Conservation (phyloP, 23 red algal species). For the Gracilaria gracilis region DNA sequence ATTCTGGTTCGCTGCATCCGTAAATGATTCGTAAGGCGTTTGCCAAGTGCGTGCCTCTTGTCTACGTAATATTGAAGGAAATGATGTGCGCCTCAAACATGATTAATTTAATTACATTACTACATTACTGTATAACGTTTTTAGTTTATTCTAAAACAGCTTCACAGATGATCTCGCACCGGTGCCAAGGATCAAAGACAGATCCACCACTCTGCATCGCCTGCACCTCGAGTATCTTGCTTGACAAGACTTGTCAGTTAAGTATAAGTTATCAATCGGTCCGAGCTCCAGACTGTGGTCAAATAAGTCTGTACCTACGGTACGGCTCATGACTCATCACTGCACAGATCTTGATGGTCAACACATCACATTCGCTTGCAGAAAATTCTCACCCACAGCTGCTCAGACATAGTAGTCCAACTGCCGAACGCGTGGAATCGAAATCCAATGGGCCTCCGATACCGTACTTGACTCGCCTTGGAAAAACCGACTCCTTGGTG, state of each 20-base stretch:
- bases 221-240: too few relatives aligned
- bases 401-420: background rate
- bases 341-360: too few relatives aligned
- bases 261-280: too few relatives aligned
- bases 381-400: background rate
- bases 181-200: background rate
- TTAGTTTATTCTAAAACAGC: too few relatives aligned
- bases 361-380: too few relatives aligned
- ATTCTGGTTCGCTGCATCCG: slow-evolving; percentile 12
- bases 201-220: too few relatives aligned
- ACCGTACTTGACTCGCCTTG: background rate
- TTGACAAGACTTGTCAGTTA: too few relatives aligned
- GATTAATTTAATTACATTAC: background rate
- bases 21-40: background rate
- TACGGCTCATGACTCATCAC: too few relatives aligned
- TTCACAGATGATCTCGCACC: background rate
- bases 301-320: too few relatives aligned
- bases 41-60: background rate
- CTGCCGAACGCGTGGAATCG: background rate
- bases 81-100: background rate
- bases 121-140: background rate
- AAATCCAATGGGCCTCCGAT: too few relatives aligned
- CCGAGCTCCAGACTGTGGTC: too few relatives aligned
- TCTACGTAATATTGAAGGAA: background rate
- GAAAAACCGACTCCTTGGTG: background rate